phyloP scores from a whole-genome alignment of 208 protist species.

The Zelonia costaricensis region DNA sequence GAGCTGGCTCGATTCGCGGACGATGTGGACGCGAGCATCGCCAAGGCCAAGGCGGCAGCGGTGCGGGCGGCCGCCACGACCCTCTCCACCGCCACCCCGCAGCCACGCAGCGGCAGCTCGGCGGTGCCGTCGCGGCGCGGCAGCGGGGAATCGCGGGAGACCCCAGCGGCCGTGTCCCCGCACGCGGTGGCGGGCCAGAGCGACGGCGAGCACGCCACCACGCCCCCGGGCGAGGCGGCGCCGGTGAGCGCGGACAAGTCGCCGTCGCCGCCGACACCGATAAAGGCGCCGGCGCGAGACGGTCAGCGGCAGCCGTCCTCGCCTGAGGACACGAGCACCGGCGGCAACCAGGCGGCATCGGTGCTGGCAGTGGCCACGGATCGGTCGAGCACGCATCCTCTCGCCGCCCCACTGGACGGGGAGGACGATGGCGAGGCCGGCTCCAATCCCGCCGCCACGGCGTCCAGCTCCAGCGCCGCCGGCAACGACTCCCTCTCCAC shows the following conservation, averaged over 20 bases:
- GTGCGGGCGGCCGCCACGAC: neutral
- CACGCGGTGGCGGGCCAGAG: neutral
- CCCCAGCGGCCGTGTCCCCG: neutral
- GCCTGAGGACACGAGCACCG: too few relatives aligned
- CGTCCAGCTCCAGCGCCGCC: too few relatives aligned
- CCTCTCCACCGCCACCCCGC: neutral
- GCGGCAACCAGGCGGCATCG: too few relatives aligned
- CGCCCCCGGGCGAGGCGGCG: too few relatives aligned
- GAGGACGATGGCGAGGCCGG: neutral
- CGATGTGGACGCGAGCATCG: slow-evolving; percentile 9
- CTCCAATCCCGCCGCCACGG: too few relatives aligned
- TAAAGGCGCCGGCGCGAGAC: too few relatives aligned
- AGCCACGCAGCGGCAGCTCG: neutral
- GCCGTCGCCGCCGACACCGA: neutral
- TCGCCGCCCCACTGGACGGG: neutral
- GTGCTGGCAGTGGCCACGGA: neutral
- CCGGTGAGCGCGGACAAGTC: neutral
- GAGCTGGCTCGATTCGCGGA: slow-evolving; percentile 38
- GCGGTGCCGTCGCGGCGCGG: neutral
- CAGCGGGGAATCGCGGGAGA: neutral
- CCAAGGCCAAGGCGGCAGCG: neutral
- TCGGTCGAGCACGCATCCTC: slow-evolving; percentile 16
- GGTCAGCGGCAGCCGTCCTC: too few relatives aligned
- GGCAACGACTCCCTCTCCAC: slow-evolving; percentile 1
- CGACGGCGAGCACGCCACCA: too few relatives aligned